Evolutionary conservation across 2,329 filamentous ascomycete species (phyloP).

Genomic region (Fusarium sp.): DNA sequence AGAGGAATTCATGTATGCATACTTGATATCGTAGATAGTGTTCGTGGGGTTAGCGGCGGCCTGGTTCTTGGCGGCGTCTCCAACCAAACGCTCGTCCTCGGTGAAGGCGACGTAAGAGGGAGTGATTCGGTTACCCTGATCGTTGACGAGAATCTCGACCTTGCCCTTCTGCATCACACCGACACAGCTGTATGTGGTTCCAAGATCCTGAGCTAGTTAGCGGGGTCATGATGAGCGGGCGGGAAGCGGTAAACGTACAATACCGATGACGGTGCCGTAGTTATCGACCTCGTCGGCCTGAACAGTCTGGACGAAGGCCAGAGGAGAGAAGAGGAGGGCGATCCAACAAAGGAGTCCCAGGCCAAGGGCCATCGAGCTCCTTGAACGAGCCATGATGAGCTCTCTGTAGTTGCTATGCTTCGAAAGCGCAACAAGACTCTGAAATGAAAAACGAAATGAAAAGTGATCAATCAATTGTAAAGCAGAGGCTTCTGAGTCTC

Average conservation of each 20-base stretch:
- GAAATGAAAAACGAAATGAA: slow-evolving; percentile 36
- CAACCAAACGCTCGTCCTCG: slow-evolving; percentile 95
- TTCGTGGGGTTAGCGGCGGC: slow-evolving; percentile 80
- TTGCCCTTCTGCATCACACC: slow-evolving; percentile 97
- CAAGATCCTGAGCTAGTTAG: slow-evolving; percentile 70
- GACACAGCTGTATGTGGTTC: slow-evolving; percentile 89
- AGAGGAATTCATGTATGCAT: slow-evolving; percentile 54
- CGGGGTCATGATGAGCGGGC: not conserved
- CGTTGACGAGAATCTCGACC: slow-evolving; percentile 95
- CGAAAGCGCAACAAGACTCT: slow-evolving; percentile 37
- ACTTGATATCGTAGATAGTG: slow-evolving; percentile 88
- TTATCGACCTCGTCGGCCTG: slow-evolving; percentile 78
- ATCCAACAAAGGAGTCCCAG: slow-evolving; percentile 94
- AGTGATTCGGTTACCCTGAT: slow-evolving; percentile 96
- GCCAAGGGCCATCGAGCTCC: slow-evolving; percentile 78
- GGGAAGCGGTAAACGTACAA: slow-evolving; percentile 64
- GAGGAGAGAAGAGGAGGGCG: slow-evolving; percentile 85
- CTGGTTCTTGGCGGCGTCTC: slow-evolving; percentile 98
- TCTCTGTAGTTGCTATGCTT: slow-evolving; percentile 34
- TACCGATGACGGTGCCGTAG: slow-evolving; percentile 92
- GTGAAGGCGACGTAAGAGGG: slow-evolving; percentile 97
- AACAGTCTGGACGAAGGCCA: slow-evolving; percentile 85
- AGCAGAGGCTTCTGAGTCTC: slow-evolving; percentile 43
- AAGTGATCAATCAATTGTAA: slow-evolving; percentile 38
- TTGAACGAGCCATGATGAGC: slow-evolving; percentile 64